phyloP scores from a whole-genome alignment of 495 filamentous ascomycete species.

The Trichoderma asperelloides region DNA sequence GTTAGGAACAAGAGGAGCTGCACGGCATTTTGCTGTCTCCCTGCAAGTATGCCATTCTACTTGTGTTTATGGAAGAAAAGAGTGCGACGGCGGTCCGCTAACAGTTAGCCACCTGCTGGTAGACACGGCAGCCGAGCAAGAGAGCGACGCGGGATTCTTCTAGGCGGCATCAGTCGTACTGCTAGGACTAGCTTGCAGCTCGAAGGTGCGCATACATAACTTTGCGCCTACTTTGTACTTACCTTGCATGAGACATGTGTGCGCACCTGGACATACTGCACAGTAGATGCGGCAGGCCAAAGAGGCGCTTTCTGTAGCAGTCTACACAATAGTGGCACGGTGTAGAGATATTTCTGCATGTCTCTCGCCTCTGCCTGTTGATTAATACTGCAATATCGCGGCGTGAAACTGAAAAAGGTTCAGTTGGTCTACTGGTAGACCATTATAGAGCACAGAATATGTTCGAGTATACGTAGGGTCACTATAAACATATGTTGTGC shows the following conservation, averaged over 20 bases:
- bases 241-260: neutral
- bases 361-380: neutral
- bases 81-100: neutral
- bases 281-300: neutral
- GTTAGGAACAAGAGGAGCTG: neutral
- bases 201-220: neutral
- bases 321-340: neutral
- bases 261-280: too few relatives aligned
- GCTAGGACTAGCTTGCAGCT: neutral
- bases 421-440: too few relatives aligned
- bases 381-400: too few relatives aligned
- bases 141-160: neutral
- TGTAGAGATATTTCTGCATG: neutral
- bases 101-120: neutral
- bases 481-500: neutral
- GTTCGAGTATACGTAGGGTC: neutral
- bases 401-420: too few relatives aligned
- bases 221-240: neutral
- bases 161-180: neutral
- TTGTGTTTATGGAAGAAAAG: neutral
- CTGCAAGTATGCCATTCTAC: neutral
- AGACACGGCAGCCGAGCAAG: neutral
- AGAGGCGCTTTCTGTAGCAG: conserved; percentile 1
- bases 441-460: too few relatives aligned
- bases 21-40: neutral